Evolutionary conservation across 1,284 basidiomycete genomes (phyloP), one percentile per base, ranked within the genome.

Genomic region (Veloboletus limbatus): DNA sequence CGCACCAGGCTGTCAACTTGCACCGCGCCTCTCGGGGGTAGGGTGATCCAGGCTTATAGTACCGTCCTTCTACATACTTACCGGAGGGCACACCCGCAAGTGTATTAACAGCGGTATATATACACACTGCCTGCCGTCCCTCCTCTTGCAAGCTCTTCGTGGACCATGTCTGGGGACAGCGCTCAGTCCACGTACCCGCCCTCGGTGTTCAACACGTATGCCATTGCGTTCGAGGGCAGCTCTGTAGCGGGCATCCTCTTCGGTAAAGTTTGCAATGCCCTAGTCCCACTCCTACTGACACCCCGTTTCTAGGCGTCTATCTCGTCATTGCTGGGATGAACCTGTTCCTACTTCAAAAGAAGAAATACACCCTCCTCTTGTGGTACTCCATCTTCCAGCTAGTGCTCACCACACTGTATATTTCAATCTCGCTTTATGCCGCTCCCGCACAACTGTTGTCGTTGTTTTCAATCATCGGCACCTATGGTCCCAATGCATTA

Each of bases 401-500:
- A 2, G 24, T 31, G 1, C 9, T 63, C 45, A 62, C 56, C 18
- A 57, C 48, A 2, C 3, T 63, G 8, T 59, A 63, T 27, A 10
- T 52, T 1, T 51, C 47, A 0, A 10, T 63, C 10, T 41, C 54
- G 11, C 38, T 59, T 2, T 62, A 43, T 14, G 33, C 30, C 7
- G 46, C 44, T 0, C 58, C 58, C 1, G 48, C 49, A 3, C 50
- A 58, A 25, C 42, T 25, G 8, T 39, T 59, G 28, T 36, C 20
- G 0, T 35, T 57, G 2, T 57, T 62, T 22, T 17, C 32, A 13
- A 51, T 63, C 4, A 3, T 27, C 0, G 40, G 49, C 11, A n/a
- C 54, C 10, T 38, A 47, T 4, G 37, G 35, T 8, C 46, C 39
- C 2, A 4, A 49, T 30, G 45, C 46, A 2, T 18, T 57, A 2